Percentiles rank a stretch among this genome's conserved stretches.
phyloP scores from a whole-genome alignment of 2,329 filamentous ascomycete genomes.

The Ampelomyces quisqualis region DNA sequence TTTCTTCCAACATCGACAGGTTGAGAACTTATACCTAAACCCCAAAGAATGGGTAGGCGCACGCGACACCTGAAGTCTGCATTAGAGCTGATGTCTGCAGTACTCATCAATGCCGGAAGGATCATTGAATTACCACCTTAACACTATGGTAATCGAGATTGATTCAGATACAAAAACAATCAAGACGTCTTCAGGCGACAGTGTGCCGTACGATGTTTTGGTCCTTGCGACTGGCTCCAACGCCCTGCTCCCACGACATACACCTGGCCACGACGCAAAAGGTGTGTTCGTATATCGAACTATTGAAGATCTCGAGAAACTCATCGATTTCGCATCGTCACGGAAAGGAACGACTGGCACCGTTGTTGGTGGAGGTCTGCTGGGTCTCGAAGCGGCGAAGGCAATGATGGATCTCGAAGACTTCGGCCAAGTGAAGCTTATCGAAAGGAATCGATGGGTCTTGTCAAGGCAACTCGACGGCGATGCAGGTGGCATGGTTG shows the following conservation, averaged over 20 bases:
- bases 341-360: conserved; percentile 69
- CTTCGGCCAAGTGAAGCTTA: conserved; percentile 71
- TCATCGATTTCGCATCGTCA: conserved; percentile 71
- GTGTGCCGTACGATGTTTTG: conserved; percentile 74
- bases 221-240: conserved; percentile 86
- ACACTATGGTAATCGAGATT: conserved; percentile 71
- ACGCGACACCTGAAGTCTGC: background rate
- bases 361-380: conserved; percentile 80
- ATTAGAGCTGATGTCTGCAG: conserved; percentile 43
- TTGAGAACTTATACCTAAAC: conserved; percentile 87
- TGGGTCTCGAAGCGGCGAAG: conserved; percentile 86
- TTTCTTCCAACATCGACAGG: conserved; percentile 82
- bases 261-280: conserved; percentile 74
- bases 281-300: conserved; percentile 90
- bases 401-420: conserved; percentile 84
- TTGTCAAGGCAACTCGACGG: conserved; percentile 78
- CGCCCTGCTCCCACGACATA: conserved; percentile 70
- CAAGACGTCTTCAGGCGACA: conserved; percentile 67
- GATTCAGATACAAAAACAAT: conserved; percentile 65
- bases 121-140: conserved; percentile 72
- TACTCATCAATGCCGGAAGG: conserved; percentile 67
- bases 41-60: conserved; percentile 71
- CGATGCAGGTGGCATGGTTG: conserved; percentile 78
- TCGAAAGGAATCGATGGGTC: conserved; percentile 83
- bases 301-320: conserved; percentile 73